Evolutionary conservation across 2,329 filamentous ascomycete species (phyloP).

Genomic region (Colletotrichum sp.): DNA sequence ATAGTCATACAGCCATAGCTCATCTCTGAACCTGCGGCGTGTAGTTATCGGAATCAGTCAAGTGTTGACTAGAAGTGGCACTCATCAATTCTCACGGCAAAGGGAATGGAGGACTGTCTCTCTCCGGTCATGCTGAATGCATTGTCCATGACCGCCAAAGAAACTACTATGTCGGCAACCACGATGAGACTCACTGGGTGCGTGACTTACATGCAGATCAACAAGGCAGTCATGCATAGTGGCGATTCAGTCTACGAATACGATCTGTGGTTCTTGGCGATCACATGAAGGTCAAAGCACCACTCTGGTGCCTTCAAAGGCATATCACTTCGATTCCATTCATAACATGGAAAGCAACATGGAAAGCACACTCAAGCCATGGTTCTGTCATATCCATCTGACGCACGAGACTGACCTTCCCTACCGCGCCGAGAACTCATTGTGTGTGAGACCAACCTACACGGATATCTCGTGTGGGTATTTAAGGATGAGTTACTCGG

Average conservation of each 20-base stretch:
- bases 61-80: background rate
- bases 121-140: too few relatives aligned
- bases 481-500: background rate
- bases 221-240: too few relatives aligned
- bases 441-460: background rate
- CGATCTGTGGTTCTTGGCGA: too few relatives aligned
- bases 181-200: too few relatives aligned
- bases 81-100: too few relatives aligned
- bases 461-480: background rate
- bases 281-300: rapidly evolving
- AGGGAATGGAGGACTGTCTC: too few relatives aligned
- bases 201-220: too few relatives aligned
- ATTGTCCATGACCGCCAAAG: too few relatives aligned
- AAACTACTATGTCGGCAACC: too few relatives aligned
- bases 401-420: background rate
- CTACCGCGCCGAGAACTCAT: background rate
- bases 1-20: too few relatives aligned
- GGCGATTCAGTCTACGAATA: too few relatives aligned
- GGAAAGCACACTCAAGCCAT: rapidly evolving
- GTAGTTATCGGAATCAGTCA: background rate
- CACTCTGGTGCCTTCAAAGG: background rate
- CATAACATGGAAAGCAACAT: background rate
- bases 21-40: too few relatives aligned
- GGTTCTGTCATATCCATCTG: background rate
- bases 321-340: background rate